phyloP scores from a whole-genome alignment of 345 rosid species.

The Aethionema arabicum region DNA sequence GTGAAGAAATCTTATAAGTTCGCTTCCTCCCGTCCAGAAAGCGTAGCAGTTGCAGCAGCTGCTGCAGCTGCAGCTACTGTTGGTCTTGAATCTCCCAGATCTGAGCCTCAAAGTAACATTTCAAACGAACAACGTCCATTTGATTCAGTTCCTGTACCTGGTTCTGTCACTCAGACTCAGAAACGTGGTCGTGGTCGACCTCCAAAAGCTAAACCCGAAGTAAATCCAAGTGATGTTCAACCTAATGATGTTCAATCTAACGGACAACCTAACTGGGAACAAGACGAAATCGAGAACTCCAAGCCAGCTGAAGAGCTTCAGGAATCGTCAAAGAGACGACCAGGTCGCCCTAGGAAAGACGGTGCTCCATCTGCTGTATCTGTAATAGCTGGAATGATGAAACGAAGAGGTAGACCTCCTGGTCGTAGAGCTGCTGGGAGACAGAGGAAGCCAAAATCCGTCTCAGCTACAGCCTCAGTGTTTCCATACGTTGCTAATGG shows the following conservation, averaged over 20 bases:
- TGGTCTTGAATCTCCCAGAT: conserved; percentile 23
- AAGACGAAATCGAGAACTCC: not conserved
- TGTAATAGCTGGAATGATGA: conserved; percentile 9
- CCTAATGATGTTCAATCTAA: not conserved
- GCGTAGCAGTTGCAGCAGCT: conserved; percentile 20
- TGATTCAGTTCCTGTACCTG: not conserved
- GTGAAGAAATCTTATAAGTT: conserved; percentile 66
- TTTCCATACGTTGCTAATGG: conserved; percentile 18
- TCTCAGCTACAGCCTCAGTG: conserved; percentile 21
- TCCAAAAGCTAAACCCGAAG: conserved; percentile 42
- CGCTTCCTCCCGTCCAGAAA: conserved; percentile 18
- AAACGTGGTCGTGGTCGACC: conserved; percentile 74
- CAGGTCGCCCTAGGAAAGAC: conserved; percentile 51
- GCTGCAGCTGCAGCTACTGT: conserved; percentile 1
- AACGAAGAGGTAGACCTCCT: conserved; percentile 33
- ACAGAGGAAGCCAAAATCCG: conserved; percentile 32
- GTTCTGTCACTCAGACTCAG: conserved; percentile 33
- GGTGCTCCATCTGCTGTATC: conserved; percentile 23
- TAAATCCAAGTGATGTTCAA: not conserved
- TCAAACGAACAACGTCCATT: not conserved
- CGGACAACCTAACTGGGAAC: conserved; percentile 1
- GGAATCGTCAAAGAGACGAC: conserved; percentile 30
- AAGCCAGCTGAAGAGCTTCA: conserved; percentile 8
- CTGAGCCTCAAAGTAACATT: conserved; percentile 14
- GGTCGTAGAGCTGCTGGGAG: conserved; percentile 34